phyloP scores from a whole-genome alignment of 192 early-diverging fungal species.

The Borealophlyctis nickersoniae region DNA sequence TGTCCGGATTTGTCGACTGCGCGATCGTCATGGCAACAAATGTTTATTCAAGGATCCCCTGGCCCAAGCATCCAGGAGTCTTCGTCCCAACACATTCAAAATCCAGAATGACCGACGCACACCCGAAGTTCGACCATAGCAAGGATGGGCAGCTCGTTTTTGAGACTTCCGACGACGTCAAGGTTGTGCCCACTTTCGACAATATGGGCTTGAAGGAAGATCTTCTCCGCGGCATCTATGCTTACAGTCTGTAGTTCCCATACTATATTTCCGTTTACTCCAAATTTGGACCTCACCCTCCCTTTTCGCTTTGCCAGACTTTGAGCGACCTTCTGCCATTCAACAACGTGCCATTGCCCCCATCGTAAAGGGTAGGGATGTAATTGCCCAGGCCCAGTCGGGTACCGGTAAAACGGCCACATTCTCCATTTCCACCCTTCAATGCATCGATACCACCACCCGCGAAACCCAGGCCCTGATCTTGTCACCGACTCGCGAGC shows the following conservation, averaged over 20 bases:
- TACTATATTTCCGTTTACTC: conserved; percentile 3
- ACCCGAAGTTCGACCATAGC: conserved; percentile 6
- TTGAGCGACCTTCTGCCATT: conserved; percentile 97
- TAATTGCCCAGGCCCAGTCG: conserved; percentile 97
- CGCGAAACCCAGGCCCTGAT: conserved; percentile 92
- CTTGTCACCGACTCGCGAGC: conserved; percentile 91
- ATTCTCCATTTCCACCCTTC: conserved; percentile 90
- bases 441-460: conserved; percentile 81
- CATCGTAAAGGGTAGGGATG: conserved; percentile 83
- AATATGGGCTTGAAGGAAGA: conserved; percentile 97
- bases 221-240: conserved; percentile 93
- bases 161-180: conserved; percentile 86
- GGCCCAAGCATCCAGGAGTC: no score
- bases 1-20: no score
- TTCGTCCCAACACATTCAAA: no score
- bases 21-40: no score
- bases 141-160: conserved; percentile 42
- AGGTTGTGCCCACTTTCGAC: conserved; percentile 84
- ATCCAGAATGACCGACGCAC: background rate
- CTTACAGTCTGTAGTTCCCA: conserved; percentile 67
- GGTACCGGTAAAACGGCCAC: conserved; percentile 99
- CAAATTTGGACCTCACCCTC: background rate
- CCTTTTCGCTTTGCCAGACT: conserved; percentile 53
- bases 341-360: conserved; percentile 96
- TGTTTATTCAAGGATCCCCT: no score